Conservation (phyloP, 2,329 filamentous ascomycete species). For the Gremmenia infestans region DNA sequence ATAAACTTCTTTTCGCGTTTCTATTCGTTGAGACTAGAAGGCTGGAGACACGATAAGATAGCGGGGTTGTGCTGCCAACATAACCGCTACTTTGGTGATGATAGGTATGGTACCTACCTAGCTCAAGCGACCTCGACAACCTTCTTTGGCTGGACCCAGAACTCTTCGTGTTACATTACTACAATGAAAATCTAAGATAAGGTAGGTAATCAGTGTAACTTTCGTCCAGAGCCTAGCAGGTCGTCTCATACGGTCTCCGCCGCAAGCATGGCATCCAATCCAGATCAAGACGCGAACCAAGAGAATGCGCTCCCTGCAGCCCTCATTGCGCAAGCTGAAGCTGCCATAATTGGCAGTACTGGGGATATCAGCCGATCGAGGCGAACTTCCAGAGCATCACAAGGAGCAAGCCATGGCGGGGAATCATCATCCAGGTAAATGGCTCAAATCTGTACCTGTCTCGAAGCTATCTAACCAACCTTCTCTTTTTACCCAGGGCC, state of each 20-base stretch:
- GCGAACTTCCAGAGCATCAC: slow-evolving; percentile 4
- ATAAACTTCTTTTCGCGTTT: no score
- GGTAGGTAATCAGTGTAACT: background rate
- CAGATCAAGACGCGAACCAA: background rate
- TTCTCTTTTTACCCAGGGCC: slow-evolving; percentile 6
- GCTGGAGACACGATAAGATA: no score
- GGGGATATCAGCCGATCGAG: slow-evolving; percentile 6
- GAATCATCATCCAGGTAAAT: slow-evolving; percentile 1
- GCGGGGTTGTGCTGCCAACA: no score
- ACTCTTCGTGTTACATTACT: no score
- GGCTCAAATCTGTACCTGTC: background rate
- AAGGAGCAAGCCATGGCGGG: slow-evolving; percentile 2
- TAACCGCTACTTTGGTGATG: no score
- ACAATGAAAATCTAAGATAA: background rate
- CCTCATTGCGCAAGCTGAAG: slow-evolving; percentile 30
- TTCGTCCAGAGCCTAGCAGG: background rate
- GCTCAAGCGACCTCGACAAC: background rate
- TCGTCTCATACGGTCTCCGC: background rate
- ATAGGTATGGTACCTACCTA: background rate
- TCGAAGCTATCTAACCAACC: background rate
- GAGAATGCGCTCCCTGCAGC: slow-evolving; percentile 19
- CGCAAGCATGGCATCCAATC: slow-evolving; percentile 3
- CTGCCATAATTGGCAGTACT: slow-evolving; percentile 28
- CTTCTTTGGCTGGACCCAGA: background rate
- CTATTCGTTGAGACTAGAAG: no score